A percentile compares a stretch with the other conserved stretches of the same genome.
phyloP scores from a whole-genome alignment of 2,329 filamentous ascomycete genomes.

The Magnaporthiopsis incrustans region DNA sequence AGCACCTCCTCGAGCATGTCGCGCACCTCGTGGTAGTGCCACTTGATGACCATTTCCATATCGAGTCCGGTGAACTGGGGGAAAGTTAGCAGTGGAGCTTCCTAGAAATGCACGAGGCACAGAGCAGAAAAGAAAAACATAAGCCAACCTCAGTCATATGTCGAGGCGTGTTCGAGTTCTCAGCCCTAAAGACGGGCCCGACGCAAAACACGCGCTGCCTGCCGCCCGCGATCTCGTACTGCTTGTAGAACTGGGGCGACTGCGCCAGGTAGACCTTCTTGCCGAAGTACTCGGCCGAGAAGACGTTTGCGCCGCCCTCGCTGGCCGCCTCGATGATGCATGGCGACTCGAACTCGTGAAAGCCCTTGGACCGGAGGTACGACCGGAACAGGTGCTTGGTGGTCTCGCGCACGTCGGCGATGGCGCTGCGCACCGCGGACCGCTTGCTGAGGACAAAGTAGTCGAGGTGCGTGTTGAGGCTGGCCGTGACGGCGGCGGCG shows the following conservation, averaged over 20 bases:
- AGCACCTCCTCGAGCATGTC: slow-evolving; percentile 66
- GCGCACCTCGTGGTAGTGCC: slow-evolving; percentile 69
- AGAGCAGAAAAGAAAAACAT: background rate
- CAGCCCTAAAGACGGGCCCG: slow-evolving; percentile 77
- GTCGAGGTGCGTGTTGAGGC: slow-evolving; percentile 76
- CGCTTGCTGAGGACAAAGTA: slow-evolving; percentile 91
- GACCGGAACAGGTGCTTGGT: slow-evolving; percentile 30
- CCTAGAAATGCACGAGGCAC: slow-evolving; percentile 9
- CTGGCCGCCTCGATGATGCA: slow-evolving; percentile 84
- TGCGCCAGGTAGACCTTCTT: slow-evolving; percentile 73
- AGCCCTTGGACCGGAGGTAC: slow-evolving; percentile 67
- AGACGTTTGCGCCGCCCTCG: slow-evolving; percentile 89
- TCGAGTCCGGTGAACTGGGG: slow-evolving; percentile 72
- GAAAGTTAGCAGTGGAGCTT: slow-evolving; percentile 2
- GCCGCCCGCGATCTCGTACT: slow-evolving; percentile 73
- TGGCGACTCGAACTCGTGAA: slow-evolving; percentile 81
- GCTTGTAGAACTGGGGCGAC: slow-evolving; percentile 81
- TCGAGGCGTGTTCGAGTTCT: slow-evolving; percentile 75
- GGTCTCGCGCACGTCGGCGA: slow-evolving; percentile 27
- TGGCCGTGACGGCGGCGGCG: slow-evolving; percentile 55
- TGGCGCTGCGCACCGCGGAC: slow-evolving; percentile 78
- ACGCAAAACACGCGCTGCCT: slow-evolving; percentile 72
- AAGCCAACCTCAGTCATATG: slow-evolving; percentile 67
- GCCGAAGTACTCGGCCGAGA: slow-evolving; percentile 83
- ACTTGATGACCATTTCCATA: slow-evolving; percentile 82